Conservation (phyloP, 2,329 filamentous ascomycete species). For the Paecilomyces formosus region DNA sequence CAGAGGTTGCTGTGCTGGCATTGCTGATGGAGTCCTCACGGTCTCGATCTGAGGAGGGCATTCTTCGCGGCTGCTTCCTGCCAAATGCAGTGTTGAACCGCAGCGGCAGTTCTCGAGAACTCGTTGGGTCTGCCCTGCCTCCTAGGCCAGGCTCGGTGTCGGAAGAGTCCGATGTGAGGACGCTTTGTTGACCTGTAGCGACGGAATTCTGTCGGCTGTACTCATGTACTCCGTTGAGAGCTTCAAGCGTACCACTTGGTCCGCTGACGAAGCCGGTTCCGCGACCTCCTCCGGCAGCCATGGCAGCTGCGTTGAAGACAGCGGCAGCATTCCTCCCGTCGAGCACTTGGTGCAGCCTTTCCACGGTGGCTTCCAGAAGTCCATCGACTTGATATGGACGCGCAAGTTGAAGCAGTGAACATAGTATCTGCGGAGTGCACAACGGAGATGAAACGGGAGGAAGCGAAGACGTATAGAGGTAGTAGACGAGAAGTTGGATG, state of each 20-base stretch:
- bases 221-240: slow-evolving; percentile 28
- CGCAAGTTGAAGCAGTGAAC: slow-evolving; percentile 86
- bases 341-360: slow-evolving; percentile 78
- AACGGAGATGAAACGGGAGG: slow-evolving; percentile 68
- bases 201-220: slow-evolving; percentile 9
- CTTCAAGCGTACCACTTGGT: slow-evolving; percentile 37
- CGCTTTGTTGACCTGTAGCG: slow-evolving; percentile 18
- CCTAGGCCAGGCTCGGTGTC: slow-evolving; percentile 31
- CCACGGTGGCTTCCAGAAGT: slow-evolving; percentile 83
- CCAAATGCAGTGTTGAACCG: slow-evolving; percentile 34
- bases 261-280: slow-evolving; percentile 64
- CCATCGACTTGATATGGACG: slow-evolving; percentile 91
- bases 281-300: slow-evolving; percentile 90
- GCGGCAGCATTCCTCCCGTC: slow-evolving; percentile 93
- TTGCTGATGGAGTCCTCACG: slow-evolving; percentile 34
- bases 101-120: slow-evolving; percentile 25
- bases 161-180: slow-evolving; percentile 29
- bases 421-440: slow-evolving; percentile 91
- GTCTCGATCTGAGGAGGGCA: slow-evolving; percentile 10
- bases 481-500: slow-evolving; percentile 83
- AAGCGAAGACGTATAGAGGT: slow-evolving; percentile 84
- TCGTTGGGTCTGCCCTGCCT: slow-evolving; percentile 16
- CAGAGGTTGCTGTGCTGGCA: slow-evolving; percentile 29
- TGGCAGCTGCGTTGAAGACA: slow-evolving; percentile 95
- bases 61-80: slow-evolving; percentile 12